These are phyloP conservation scores for Parachaetomium inaequale DNA, from an alignment of 495 filamentous ascomycete genomes.

Conservation along the genomic window DNA sequence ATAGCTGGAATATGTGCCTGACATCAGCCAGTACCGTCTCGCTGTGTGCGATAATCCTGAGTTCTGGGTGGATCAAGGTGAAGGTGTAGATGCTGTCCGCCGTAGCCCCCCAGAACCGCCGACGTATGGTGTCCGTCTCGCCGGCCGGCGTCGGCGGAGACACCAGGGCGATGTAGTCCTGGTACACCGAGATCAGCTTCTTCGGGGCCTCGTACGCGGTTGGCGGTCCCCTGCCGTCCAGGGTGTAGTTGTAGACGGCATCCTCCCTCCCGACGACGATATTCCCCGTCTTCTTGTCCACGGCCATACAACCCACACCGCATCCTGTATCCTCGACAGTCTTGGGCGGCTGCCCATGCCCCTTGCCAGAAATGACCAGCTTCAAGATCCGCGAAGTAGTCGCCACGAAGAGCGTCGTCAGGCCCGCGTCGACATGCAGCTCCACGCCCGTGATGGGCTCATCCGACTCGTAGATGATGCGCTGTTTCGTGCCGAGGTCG, in stretches of 20 bases:
- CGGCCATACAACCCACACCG: slow-evolving; percentile 86
- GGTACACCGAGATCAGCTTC: slow-evolving; percentile 72
- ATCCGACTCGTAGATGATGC: slow-evolving; percentile 94
- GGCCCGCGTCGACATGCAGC: slow-evolving; percentile 58
- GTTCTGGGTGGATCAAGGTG: slow-evolving; percentile 81
- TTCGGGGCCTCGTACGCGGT: slow-evolving; percentile 90
- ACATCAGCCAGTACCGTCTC: slow-evolving; percentile 77
- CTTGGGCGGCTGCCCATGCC: slow-evolving; percentile 83
- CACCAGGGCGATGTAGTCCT: slow-evolving; percentile 82
- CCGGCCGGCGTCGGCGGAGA: slow-evolving; percentile 62
- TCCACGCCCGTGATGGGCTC: slow-evolving; percentile 92
- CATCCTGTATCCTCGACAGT: slow-evolving; percentile 86
- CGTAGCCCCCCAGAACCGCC: slow-evolving; percentile 61
- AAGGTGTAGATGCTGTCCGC: slow-evolving; percentile 78
- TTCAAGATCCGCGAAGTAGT: slow-evolving; percentile 88
- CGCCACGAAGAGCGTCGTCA: slow-evolving; percentile 81
- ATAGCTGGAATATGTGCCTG: slow-evolving; percentile 75
- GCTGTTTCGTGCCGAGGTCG: slow-evolving; percentile 91
- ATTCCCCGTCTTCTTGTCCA: slow-evolving; percentile 72
- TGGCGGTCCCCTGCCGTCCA: slow-evolving; percentile 78
- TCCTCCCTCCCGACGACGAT: slow-evolving; percentile 89
- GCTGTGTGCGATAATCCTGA: slow-evolving; percentile 87
- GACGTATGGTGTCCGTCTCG: slow-evolving; percentile 51
- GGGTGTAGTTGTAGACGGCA: slow-evolving; percentile 88
- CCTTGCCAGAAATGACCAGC: slow-evolving; percentile 76